phyloP scores from a whole-genome alignment of 331 rosid genomes.

The Rosa hybrid region DNA sequence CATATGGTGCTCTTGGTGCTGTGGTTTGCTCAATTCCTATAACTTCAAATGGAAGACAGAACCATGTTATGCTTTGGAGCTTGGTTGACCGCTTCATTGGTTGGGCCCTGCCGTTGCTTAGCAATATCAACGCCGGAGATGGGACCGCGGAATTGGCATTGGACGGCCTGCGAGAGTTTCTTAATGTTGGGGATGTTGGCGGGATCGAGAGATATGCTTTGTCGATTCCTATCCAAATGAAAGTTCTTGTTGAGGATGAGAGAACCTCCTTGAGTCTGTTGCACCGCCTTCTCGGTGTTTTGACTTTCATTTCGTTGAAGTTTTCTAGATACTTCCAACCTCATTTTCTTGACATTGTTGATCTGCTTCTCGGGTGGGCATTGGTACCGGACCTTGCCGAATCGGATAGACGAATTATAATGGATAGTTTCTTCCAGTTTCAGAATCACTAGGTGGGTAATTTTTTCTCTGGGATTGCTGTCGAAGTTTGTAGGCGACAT shows the following conservation, averaged over 20 bases:
- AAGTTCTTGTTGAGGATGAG: slow-evolving; percentile 88
- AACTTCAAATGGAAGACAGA: slow-evolving; percentile 70
- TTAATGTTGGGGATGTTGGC: slow-evolving; percentile 68
- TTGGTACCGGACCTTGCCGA: slow-evolving; percentile 76
- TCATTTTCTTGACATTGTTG: slow-evolving; percentile 80
- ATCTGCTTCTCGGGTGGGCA: slow-evolving; percentile 88
- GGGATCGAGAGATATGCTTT: slow-evolving; percentile 78
- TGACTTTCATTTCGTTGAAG: slow-evolving; percentile 70
- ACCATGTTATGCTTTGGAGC: slow-evolving; percentile 62
- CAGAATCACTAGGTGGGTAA: slow-evolving; percentile 96
- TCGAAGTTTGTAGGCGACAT: slow-evolving; percentile 91
- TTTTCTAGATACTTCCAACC: slow-evolving; percentile 81
- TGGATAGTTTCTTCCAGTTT: slow-evolving; percentile 86
- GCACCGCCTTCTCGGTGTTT: slow-evolving; percentile 61
- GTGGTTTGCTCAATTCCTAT: slow-evolving; percentile 62
- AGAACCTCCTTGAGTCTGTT: slow-evolving; percentile 78
- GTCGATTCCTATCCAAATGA: slow-evolving; percentile 80
- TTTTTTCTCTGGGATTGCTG: slow-evolving; percentile 76
- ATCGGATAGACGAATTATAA: slow-evolving; percentile 63
- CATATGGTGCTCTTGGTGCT: slow-evolving; percentile 83
- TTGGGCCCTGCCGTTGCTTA: slow-evolving; percentile 89
- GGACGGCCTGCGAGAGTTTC: slow-evolving; percentile 82
- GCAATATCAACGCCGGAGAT: slow-evolving; percentile 51
- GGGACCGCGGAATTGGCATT: slow-evolving; percentile 68
- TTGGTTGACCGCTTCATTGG: slow-evolving; percentile 85